phyloP scores from a whole-genome alignment of 441 rosid genomes.

The Croton setiger region DNA sequence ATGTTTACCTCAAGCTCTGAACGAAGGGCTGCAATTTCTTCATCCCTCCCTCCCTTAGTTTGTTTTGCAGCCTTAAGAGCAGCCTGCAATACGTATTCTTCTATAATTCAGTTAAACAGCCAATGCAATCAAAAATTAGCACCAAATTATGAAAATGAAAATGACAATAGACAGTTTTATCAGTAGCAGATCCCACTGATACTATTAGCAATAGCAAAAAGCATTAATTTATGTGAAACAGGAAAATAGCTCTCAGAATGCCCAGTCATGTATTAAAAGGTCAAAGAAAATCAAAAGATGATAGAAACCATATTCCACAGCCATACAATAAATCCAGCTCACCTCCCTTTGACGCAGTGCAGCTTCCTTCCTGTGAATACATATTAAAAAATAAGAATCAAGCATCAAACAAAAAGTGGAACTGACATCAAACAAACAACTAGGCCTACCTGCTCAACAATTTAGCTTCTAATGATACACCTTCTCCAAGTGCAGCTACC shows the following conservation, averaged over 20 bases:
- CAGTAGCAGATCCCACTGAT: background rate
- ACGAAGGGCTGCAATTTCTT: constrained; percentile 60
- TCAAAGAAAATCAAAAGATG: constrained; percentile 1
- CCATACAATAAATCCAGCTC: constrained; percentile 19
- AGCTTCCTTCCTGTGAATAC: constrained; percentile 76
- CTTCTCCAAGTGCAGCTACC: constrained; percentile 97
- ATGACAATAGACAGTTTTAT: background rate
- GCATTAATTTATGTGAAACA: constrained; percentile 3
- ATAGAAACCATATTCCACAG: constrained; percentile 1
- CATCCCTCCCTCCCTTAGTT: constrained; percentile 64
- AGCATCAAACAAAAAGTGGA: constrained; percentile 10
- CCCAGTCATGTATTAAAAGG: constrained; percentile 8
- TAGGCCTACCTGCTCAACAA: constrained; percentile 58
- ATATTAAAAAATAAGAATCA: constrained; percentile 18
- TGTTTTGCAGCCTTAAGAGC: constrained; percentile 79
- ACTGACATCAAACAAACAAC: constrained; percentile 10
- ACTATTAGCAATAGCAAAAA: background rate
- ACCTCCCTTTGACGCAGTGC: constrained; percentile 93
- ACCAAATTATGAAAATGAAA: background rate
- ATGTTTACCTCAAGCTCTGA: constrained; percentile 65
- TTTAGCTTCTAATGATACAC: constrained; percentile 94
- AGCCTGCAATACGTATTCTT: constrained; percentile 34
- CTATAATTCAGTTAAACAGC: constrained; percentile 9
- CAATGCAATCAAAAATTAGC: constrained; percentile 8
- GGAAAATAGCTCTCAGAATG: constrained; percentile 10